phyloP scores from a whole-genome alignment of 106 monocot genomes.

The Triglochin maritima region DNA sequence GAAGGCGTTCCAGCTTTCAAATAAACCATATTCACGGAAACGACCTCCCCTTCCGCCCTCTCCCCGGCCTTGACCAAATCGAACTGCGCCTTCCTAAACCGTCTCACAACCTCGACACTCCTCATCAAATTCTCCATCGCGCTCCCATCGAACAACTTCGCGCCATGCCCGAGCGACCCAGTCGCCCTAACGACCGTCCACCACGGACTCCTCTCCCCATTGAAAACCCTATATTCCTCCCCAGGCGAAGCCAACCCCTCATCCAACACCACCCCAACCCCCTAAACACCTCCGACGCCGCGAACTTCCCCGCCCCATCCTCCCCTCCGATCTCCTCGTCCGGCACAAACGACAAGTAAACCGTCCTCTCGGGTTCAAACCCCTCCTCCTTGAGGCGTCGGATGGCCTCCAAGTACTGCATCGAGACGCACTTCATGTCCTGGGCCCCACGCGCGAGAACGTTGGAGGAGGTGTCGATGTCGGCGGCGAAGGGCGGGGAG shows the following conservation, averaged over 20 bases:
- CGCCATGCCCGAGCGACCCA: conserved; percentile 83
- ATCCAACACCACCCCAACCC: conserved; percentile 63
- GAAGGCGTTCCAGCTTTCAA: conserved; percentile 73
- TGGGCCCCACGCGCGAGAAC: conserved; percentile 85
- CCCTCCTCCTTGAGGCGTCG: conserved; percentile 29
- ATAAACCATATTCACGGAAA: conserved; percentile 72
- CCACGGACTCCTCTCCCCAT: conserved; percentile 79
- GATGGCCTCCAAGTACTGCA: conserved; percentile 88
- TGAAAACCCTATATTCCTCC: conserved; percentile 73
- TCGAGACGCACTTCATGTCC: conserved; percentile 96
- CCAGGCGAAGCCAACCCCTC: conserved; percentile 75
- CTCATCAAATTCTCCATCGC: conserved; percentile 88
- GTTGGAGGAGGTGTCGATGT: conserved; percentile 18
- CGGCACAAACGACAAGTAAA: conserved; percentile 77
- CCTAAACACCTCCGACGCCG: conserved; percentile 38
- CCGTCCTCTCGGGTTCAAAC: conserved; percentile 51
- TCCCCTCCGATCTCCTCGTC: conserved; percentile 86
- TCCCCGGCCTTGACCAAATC: conserved; percentile 68
- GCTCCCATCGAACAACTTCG: conserved; percentile 76
- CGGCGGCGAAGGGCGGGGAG: conserved; percentile 63
- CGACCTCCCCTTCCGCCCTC: conserved; percentile 74
- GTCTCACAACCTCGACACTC: conserved; percentile 70
- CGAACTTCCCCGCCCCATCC: conserved; percentile 40
- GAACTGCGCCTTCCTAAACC: conserved; percentile 68
- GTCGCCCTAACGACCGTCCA: conserved; percentile 57